These are phyloP conservation scores for Chaetomium olivaceum DNA, from an alignment of 2,329 filamentous ascomycete species.

Conservation along the genomic window DNA sequence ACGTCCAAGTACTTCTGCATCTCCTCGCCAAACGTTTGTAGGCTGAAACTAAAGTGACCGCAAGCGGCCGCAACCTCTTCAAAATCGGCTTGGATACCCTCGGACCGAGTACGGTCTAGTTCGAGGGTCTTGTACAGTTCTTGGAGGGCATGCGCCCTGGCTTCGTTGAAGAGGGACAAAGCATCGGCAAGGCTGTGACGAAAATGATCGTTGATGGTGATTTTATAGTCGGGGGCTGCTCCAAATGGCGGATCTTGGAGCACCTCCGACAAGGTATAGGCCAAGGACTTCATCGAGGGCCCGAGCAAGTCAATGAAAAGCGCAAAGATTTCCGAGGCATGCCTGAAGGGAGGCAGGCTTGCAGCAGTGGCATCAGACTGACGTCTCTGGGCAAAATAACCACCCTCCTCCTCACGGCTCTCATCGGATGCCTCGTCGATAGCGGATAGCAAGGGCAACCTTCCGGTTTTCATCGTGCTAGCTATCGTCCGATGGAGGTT, in stretches of 20 bases:
- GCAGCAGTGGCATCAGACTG: constrained; percentile 29
- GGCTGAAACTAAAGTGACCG: constrained; percentile 90
- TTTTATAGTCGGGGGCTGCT: constrained; percentile 63
- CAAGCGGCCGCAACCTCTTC: constrained; percentile 98
- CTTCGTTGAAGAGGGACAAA: constrained; percentile 73
- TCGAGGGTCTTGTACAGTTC: constrained; percentile 80
- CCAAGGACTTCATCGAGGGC: constrained; percentile 94
- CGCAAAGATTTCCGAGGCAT: constrained; percentile 83
- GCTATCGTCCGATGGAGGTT: constrained; percentile 35
- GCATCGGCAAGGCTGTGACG: constrained; percentile 78
- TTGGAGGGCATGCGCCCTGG: constrained; percentile 73
- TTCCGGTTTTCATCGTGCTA: constrained; percentile 42
- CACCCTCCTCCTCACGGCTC: constrained; percentile 49
- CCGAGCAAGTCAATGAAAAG: constrained; percentile 86
- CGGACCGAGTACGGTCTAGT: constrained; percentile 64
- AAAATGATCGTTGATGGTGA: constrained; percentile 78
- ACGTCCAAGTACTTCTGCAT: constrained; percentile 80
- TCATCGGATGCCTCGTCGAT: constrained; percentile 66
- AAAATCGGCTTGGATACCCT: constrained; percentile 84
- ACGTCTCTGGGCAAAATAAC: constrained; percentile 15
- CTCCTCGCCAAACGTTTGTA: constrained; percentile 89
- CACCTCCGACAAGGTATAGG: constrained; percentile 84
- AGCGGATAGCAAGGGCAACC: constrained; percentile 53
- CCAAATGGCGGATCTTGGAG: constrained; percentile 85
- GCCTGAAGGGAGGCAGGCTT: constrained; percentile 47